Evolutionary conservation across 208 protist genomes (phyloP), one percentile per base, ranked within the genome.

Genomic region (Crithidia thermophila): DNA sequence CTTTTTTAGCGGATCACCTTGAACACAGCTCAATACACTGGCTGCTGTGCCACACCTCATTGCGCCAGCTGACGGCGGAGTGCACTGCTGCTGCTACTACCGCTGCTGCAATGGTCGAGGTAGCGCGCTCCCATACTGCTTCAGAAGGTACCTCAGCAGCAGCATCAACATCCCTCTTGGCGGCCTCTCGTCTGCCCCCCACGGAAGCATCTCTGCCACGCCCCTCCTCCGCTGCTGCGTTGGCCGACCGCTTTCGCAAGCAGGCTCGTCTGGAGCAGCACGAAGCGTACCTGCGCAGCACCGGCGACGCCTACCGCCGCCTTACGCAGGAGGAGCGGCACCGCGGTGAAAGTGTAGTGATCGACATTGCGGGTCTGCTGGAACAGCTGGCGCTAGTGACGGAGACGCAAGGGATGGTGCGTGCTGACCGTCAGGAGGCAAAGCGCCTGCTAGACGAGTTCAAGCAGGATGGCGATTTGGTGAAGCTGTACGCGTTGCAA

Each of bases 321-420:
- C 71, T 82, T 2, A 40, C 28, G n/a, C 46, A 57, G 6, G 84
- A 90, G 51, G 75, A 85, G 53, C 77, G 72, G 21, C 65, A 63
- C 50, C 72, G 77, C 25, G 81, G 67, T 21, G 77, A 77, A 25
- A 68, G 68, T 21, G 47, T 81, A 16, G 77, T 90, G 33, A 27
- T 73, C 3, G 79, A 81, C 58, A 85, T 90, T 75, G 77, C 77
- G 1, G 76, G 67, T 13, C 69, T 78, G 25, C 78, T 90, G 43
- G 78, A 87, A 47, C 84, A 90, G 59, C 55, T 85, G 36, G 66
- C 75, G 16, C 34, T 71, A n/a, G 30, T 90, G 21, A 65, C 77
- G 31, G 81, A 72, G 20, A 43, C 59, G 20, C 63, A 83, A 36
- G 70, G 75, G 30, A 68, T 85, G 45, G 60, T 84, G 23, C 77